A percentile compares a stretch with the other conserved stretches of the same genome.
Evolutionary conservation across 352 stramenopile genomes (phyloP).

Genomic region (Pythium scleroteichum): DNA sequence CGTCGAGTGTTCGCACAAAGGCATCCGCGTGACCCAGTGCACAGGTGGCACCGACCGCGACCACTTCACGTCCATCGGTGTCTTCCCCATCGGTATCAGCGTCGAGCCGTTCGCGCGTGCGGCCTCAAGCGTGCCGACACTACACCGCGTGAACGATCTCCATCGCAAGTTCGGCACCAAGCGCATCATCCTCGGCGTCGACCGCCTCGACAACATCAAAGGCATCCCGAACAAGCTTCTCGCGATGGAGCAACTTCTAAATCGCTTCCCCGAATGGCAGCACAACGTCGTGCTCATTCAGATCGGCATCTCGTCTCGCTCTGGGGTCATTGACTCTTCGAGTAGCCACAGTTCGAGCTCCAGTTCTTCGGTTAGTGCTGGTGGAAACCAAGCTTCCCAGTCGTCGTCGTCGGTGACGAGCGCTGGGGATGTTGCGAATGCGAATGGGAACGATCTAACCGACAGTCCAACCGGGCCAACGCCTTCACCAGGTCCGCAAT

Average conservation of each 20-base stretch:
- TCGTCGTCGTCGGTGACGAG: not conserved
- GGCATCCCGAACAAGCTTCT: slow-evolving; percentile 89
- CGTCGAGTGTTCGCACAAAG: slow-evolving; percentile 73
- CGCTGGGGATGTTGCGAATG: slow-evolving; percentile 10
- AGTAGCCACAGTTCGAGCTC: slow-evolving; percentile 14
- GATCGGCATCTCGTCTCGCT: slow-evolving; percentile 93
- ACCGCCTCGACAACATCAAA: slow-evolving; percentile 89
- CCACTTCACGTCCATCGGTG: slow-evolving; percentile 86
- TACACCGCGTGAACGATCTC: slow-evolving; percentile 69
- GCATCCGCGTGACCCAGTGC: slow-evolving; percentile 54
- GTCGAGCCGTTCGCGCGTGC: slow-evolving; percentile 77
- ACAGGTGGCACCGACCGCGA: slow-evolving; percentile 54
- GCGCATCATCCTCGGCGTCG: slow-evolving; percentile 82
- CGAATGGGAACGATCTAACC: slow-evolving; percentile 22
- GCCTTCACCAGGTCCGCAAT: slow-evolving; percentile 1
- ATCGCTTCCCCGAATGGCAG: slow-evolving; percentile 89
- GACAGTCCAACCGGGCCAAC: slow-evolving; percentile 6
- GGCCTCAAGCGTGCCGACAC: slow-evolving; percentile 50
- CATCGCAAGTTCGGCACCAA: slow-evolving; percentile 80
- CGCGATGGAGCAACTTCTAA: slow-evolving; percentile 86
- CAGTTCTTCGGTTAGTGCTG: slow-evolving; percentile 5
- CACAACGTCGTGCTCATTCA: slow-evolving; percentile 95
- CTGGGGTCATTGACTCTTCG: slow-evolving; percentile 40
- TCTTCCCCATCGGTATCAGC: slow-evolving; percentile 88
- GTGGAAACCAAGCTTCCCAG: no score